Evolutionary conservation across 169 alveolate genomes (phyloP).

Genomic region (Babesia sp.): DNA sequence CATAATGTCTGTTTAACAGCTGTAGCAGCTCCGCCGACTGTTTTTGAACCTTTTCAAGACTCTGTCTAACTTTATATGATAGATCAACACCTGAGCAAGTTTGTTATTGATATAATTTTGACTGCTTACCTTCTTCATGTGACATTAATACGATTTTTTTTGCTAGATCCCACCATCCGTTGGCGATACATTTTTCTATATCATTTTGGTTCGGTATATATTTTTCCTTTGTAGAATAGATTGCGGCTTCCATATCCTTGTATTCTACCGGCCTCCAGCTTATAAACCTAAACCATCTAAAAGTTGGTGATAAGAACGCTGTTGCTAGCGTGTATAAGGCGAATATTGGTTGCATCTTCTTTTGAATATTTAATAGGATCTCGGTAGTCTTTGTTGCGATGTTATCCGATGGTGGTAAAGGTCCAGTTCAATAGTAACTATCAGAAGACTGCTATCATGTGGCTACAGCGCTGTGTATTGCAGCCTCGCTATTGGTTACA

Average conservation of each 20-base stretch:
- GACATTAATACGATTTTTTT: constrained; percentile 47
- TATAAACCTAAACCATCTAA: not conserved
- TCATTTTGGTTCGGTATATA: constrained; percentile 60
- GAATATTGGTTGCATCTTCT: not conserved
- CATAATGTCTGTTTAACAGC: constrained; percentile 53
- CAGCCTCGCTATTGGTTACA: too few species aligned
- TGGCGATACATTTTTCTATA: constrained; percentile 53
- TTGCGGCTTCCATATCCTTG: constrained; percentile 27
- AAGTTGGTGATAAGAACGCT: not conserved
- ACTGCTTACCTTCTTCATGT: constrained; percentile 60
- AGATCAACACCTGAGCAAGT: constrained; percentile 45
- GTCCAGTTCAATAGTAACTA: too few species aligned
- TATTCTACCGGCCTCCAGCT: constrained; percentile 33
- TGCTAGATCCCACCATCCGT: constrained; percentile 69
- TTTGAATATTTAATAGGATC: too few species aligned
- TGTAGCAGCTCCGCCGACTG: constrained; percentile 54
- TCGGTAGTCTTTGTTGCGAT: too few species aligned
- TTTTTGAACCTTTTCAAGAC: constrained; percentile 42
- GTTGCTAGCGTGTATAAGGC: constrained; percentile 1
- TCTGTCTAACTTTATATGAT: constrained; percentile 42
- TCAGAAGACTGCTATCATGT: too few species aligned
- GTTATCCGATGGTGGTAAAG: too few species aligned
- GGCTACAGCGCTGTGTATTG: too few species aligned
- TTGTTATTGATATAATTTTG: too few species aligned
- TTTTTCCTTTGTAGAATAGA: constrained; percentile 25